Percentiles rank a stretch among this genome's conserved stretches.
phyloP scores from a whole-genome alignment of 176 grass and related monocot genomes.

The Oropetium thomaeum region DNA sequence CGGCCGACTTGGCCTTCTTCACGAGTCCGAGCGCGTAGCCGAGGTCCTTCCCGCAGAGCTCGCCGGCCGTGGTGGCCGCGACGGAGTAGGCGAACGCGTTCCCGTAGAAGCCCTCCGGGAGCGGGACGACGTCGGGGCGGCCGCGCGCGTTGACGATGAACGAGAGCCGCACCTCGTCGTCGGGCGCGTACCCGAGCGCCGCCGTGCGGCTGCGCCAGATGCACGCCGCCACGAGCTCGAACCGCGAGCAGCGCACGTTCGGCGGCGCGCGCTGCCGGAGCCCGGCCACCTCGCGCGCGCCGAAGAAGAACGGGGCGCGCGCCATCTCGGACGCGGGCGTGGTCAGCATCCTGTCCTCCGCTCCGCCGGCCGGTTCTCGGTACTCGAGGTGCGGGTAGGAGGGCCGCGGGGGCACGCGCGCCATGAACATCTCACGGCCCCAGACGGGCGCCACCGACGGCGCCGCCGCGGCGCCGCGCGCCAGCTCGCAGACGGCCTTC shows the following conservation, averaged over 20 bases:
- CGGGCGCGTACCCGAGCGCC: conserved; percentile 41
- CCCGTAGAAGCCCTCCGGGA: conserved; percentile 67
- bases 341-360: conserved; percentile 17
- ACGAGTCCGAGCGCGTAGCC: conserved; percentile 54
- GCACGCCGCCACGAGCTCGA: conserved; percentile 66
- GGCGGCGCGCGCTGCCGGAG: conserved; percentile 38
- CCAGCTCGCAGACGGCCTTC: conserved; percentile 57
- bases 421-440: conserved; percentile 58
- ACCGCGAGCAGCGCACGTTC: conserved; percentile 38
- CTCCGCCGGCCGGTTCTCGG: conserved; percentile 25
- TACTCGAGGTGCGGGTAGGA: conserved; percentile 61
- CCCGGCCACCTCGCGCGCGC: conserved; percentile 36
- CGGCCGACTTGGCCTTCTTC: conserved; percentile 58
- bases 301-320: conserved; percentile 50
- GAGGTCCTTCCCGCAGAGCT: conserved; percentile 40
- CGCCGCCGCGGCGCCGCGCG: conserved; percentile 22
- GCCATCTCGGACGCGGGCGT: background rate
- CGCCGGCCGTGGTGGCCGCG: conserved; percentile 40
- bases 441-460: conserved; percentile 45
- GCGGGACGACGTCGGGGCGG: conserved; percentile 27
- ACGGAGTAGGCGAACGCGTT: conserved; percentile 70
- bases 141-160: conserved; percentile 70
- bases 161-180: conserved; percentile 54
- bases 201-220: conserved; percentile 62
- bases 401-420: conserved; percentile 16